Evolutionary conservation across 176 grass and related monocot species (phyloP), one percentile per base, ranked within the genome.

Genomic region (Aegilops tauschii): DNA sequence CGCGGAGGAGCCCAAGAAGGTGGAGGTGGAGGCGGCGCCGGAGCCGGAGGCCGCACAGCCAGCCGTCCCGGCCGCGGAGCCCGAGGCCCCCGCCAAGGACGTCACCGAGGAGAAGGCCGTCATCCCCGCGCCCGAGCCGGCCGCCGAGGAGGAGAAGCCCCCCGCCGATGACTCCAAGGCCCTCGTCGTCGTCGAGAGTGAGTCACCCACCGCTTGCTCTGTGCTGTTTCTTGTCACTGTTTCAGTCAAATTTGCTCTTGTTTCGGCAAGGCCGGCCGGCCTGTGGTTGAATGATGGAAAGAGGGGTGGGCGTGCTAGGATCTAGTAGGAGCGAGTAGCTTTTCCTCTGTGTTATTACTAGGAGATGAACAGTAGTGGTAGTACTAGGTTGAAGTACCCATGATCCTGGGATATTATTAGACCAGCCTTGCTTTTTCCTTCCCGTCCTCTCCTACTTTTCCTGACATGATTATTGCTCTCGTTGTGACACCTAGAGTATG

Each of bases 101-200:
- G 95, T 95, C n/a, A 76, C 93, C 6, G 95, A 98, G 89, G 93
- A 98, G 93, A 98, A 98, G 93, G 83, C 84, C 49, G 89, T 92
- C 78, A 85, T 95, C 88, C 89, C 91, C 10, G 79, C 35, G 81
- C 56, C 56, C 56, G 18, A 8, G 66, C 80, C 86, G 12, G 79
- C 88, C 17, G 81, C 86, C 39, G 88, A 88, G 18, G 88, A 83
- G 21, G 89, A 92, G 45, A 90, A 89, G 84, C n/a, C 72, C 5
- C 52, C 83, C 80, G 69, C 28, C n/a, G 95, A 93, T 37, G 91
- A 98, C 82, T 84, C 85, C 80, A 95, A 98, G 83, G 87, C 93
- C 25, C 71, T 95, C n/a, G 91, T 61, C 83, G 13, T 78, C 86
- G 81, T 95, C 25, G 95, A 95, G 66, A 98, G 95, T 98, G 80